Evolutionary conservation across 2,329 filamentous ascomycete species (phyloP).

Genomic region (Pestalotiopsis sp.): DNA sequence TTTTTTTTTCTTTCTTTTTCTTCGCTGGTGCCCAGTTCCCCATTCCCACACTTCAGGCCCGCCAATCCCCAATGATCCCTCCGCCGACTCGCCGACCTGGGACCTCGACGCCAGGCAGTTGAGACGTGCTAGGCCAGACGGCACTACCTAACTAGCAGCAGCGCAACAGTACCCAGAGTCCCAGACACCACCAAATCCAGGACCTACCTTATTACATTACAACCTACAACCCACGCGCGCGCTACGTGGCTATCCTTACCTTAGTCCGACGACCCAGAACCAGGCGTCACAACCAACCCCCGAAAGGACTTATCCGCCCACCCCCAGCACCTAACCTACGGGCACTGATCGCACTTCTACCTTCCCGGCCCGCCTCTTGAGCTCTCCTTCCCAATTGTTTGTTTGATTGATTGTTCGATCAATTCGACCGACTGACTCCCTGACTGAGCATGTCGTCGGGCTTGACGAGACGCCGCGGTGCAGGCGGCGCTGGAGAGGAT

Average conservation of each 20-base stretch:
- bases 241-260: neutral
- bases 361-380: neutral
- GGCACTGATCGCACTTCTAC: neutral
- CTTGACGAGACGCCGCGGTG: slow-evolving; percentile 53
- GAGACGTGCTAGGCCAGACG: neutral
- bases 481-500: slow-evolving; percentile 60
- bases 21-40: too few species aligned
- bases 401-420: slow-evolving; percentile 1
- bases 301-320: neutral
- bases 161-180: neutral
- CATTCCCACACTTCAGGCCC: too few species aligned
- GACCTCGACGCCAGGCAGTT: neutral
- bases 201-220: neutral
- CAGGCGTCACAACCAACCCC: neutral
- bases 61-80: neutral
- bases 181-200: neutral
- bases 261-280: neutral
- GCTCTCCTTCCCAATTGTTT: neutral
- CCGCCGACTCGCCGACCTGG: neutral
- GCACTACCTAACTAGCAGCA: neutral
- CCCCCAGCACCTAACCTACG: neutral
- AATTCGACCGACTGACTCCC: neutral
- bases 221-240: neutral
- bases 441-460: slow-evolving; percentile 41
- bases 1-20: too few species aligned